Percentiles rank a stretch among this genome's conserved stretches.
Evolutionary conservation across 345 rosid genomes (phyloP).

Genomic region (Dovyalis caffra): DNA sequence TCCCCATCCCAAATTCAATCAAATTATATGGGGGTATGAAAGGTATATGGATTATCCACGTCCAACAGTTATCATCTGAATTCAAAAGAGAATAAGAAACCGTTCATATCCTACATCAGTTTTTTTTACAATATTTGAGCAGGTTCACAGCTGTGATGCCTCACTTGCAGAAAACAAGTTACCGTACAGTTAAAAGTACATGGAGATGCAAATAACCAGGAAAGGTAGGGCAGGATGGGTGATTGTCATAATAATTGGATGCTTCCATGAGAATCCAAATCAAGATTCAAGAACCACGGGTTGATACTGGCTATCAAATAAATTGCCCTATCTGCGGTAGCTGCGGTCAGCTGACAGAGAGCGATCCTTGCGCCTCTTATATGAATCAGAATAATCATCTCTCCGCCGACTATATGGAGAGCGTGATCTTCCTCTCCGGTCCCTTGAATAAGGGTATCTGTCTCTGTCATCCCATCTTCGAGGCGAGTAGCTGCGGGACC

Average conservation of each 20-base stretch:
- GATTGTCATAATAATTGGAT: not conserved
- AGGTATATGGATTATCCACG: not conserved
- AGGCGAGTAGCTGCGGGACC: conserved; percentile 56
- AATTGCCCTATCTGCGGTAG: conserved; percentile 18
- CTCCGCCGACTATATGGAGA: conserved; percentile 42
- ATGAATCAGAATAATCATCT: conserved; percentile 32
- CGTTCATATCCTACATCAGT: not conserved
- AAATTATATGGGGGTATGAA: not conserved
- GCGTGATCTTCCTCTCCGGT: conserved; percentile 48
- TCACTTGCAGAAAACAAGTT: not conserved
- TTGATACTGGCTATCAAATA: not conserved
- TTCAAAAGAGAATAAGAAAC: not conserved
- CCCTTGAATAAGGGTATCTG: conserved; percentile 40
- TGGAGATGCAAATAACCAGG: not conserved
- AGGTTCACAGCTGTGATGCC: not conserved
- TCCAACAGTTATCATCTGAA: not conserved
- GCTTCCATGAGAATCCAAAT: not conserved
- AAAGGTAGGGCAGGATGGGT: too few species aligned
- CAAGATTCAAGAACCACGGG: not conserved
- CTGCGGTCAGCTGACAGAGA: conserved; percentile 32
- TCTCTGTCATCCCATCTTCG: conserved; percentile 34
- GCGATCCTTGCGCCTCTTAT: conserved; percentile 39
- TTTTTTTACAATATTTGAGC: not conserved
- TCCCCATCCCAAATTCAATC: not conserved
- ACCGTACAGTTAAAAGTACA: not conserved